phyloP scores from a whole-genome alignment of 306 rosid genomes.

The Rubus parviflorus region DNA sequence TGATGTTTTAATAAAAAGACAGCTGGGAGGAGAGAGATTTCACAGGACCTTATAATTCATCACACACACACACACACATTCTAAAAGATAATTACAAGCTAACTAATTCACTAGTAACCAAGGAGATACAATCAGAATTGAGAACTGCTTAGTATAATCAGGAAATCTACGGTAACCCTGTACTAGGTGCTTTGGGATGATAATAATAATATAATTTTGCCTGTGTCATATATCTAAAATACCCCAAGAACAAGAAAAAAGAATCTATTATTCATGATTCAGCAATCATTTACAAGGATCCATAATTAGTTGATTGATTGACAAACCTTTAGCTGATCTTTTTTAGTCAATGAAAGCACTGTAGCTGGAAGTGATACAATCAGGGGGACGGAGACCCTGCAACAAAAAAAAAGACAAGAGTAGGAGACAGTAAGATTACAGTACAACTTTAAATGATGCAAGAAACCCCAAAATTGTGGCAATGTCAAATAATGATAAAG shows the following conservation, averaged over 20 bases:
- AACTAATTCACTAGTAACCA: neutral
- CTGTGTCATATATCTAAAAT: neutral
- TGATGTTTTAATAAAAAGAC: neutral
- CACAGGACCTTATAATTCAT: neutral
- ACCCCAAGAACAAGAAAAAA: neutral
- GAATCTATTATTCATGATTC: neutral
- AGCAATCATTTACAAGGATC: neutral
- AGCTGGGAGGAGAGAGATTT: neutral
- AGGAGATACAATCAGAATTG: neutral
- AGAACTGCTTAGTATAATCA: neutral
- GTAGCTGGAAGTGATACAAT: conserved; percentile 79
- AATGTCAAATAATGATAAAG: neutral
- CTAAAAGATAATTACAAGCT: neutral
- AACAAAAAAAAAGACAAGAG: conserved; percentile 23
- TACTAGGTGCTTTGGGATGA: neutral
- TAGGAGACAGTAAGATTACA: conserved; percentile 1
- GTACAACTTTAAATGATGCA: neutral
- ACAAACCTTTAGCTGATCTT: conserved; percentile 79
- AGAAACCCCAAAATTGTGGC: neutral
- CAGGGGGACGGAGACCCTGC: conserved; percentile 81
- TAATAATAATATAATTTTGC: neutral
- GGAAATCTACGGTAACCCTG: neutral
- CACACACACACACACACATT: neutral
- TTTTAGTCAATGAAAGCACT: conserved; percentile 75
- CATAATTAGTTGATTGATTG: conserved; percentile 8